These are phyloP conservation scores for Yarrowia hollandica DNA, from an alignment of 805 yeast genomes.

Conservation along the genomic window DNA sequence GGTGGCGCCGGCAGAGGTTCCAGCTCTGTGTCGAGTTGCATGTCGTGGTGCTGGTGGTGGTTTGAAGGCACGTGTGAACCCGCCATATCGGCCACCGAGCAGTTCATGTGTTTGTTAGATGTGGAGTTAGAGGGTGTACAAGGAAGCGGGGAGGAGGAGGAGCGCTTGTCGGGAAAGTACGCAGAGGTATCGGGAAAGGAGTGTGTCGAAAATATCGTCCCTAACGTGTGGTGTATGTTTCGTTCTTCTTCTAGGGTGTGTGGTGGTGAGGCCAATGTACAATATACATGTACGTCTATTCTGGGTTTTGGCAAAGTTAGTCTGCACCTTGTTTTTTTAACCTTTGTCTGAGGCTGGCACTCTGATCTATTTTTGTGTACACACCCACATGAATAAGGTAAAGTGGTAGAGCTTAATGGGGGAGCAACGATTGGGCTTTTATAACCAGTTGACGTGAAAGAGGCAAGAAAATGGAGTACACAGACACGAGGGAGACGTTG, in stretches of 20 bases:
- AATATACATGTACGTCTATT: slow-evolving; percentile 21
- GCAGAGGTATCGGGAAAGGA: too few relatives aligned
- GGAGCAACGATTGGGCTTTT: too few relatives aligned
- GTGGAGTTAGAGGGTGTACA: too few relatives aligned
- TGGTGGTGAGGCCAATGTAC: slow-evolving; percentile 19
- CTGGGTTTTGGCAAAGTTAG: slow-evolving; percentile 25
- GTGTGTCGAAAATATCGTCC: too few relatives aligned
- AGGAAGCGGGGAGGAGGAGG: too few relatives aligned
- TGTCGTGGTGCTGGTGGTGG: slow-evolving; percentile 9
- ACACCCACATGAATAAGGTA: neutral
- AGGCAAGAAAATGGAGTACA: too few relatives aligned
- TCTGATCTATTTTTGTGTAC: slow-evolving; percentile 28
- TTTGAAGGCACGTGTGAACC: slow-evolving; percentile 18
- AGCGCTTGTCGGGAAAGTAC: too few relatives aligned
- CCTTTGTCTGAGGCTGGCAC: slow-evolving; percentile 27
- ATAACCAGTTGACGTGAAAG: too few relatives aligned
- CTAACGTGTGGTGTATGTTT: too few relatives aligned
- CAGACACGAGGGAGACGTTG: too few relatives aligned
- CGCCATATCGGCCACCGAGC: slow-evolving; percentile 28
- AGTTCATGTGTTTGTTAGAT: slow-evolving; percentile 12
- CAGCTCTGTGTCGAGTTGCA: neutral
- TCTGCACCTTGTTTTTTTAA: slow-evolving; percentile 26
- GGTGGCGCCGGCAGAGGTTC: slow-evolving; percentile 15
- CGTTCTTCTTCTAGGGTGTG: neutral
- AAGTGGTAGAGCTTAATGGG: neutral